Conservation (phyloP, 2,329 filamentous ascomycete species). For the Diplodia sapinea region DNA sequence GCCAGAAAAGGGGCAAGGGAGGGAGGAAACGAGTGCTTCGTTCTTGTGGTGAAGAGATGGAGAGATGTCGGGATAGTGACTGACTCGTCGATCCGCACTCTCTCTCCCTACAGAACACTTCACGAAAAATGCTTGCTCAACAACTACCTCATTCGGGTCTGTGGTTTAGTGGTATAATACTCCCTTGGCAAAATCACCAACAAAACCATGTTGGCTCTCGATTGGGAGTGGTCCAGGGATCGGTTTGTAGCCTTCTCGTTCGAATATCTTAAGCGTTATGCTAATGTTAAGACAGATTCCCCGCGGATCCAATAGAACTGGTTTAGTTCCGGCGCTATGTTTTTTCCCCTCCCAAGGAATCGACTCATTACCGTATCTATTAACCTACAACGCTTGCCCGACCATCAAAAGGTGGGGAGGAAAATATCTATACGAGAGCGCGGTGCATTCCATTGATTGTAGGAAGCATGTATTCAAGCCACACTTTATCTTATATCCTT, state of each 20-base stretch:
- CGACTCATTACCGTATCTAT: no score
- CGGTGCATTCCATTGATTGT: no score
- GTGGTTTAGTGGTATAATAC: conserved; percentile 27
- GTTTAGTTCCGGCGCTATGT: conserved; percentile 6
- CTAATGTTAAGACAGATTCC: not conserved
- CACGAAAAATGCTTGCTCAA: not conserved
- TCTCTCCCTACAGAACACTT: not conserved
- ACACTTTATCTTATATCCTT: no score
- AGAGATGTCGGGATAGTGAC: not conserved
- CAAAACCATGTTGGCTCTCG: not conserved
- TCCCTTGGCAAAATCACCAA: not conserved
- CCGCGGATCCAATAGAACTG: conserved; percentile 9
- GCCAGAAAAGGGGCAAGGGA: not conserved
- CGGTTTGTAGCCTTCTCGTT: not conserved
- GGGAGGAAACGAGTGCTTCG: not conserved
- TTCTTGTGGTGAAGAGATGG: not conserved
- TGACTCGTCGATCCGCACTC: no score
- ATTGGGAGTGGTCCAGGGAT: conserved; percentile 24
- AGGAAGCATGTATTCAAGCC: no score
- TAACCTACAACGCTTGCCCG: no score
- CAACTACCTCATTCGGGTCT: conserved; percentile 4
- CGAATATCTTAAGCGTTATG: not conserved
- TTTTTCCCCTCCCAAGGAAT: not conserved
- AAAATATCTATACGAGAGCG: no score
- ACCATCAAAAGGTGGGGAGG: no score